Conservation (phyloP, 768 basidiomycete genomes). For the Polyporus arcularius region DNA sequence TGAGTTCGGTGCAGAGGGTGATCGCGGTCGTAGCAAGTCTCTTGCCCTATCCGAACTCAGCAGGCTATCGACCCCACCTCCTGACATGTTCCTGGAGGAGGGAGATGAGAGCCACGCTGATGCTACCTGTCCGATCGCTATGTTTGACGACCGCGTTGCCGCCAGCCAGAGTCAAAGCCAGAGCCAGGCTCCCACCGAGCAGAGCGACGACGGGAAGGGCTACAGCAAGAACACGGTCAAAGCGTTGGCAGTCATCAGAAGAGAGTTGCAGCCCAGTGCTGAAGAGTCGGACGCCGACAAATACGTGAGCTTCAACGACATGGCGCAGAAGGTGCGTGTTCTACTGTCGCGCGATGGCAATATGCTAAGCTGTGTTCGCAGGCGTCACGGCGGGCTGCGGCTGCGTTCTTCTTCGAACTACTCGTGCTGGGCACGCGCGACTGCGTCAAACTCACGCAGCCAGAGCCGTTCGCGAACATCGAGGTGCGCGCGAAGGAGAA, state of each 20-base stretch:
- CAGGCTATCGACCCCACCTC: constrained; percentile 64
- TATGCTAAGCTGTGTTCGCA: constrained; percentile 30
- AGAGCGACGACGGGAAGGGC: constrained; percentile 62
- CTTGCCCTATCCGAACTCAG: constrained; percentile 56
- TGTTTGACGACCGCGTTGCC: constrained; percentile 68
- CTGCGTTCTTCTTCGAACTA: constrained; percentile 97
- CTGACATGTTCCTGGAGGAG: constrained; percentile 53
- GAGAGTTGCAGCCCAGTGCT: constrained; percentile 62
- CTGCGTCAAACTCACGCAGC: constrained; percentile 80
- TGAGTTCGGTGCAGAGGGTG: constrained; percentile 40
- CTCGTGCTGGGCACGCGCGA: constrained; percentile 93
- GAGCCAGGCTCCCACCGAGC: constrained; percentile 30
- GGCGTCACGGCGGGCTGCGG: constrained; percentile 89
- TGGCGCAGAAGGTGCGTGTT: constrained; percentile 69
- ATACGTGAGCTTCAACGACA: constrained; percentile 72
- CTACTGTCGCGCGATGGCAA: not conserved
- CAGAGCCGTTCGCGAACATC: constrained; percentile 81
- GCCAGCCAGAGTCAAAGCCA: constrained; percentile 45
- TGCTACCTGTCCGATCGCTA: constrained; percentile 73
- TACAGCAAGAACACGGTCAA: constrained; percentile 91
- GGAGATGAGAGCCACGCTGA: constrained; percentile 71
- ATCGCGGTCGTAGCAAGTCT: constrained; percentile 47
- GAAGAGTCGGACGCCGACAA: constrained; percentile 54
- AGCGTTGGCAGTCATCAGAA: constrained; percentile 74
- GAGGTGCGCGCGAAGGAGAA: constrained; percentile 78